Evolutionary conservation across 805 yeast genomes (phyloP), one percentile per base, ranked within the genome.

Genomic region (Saccharomycopsis fodiens): DNA sequence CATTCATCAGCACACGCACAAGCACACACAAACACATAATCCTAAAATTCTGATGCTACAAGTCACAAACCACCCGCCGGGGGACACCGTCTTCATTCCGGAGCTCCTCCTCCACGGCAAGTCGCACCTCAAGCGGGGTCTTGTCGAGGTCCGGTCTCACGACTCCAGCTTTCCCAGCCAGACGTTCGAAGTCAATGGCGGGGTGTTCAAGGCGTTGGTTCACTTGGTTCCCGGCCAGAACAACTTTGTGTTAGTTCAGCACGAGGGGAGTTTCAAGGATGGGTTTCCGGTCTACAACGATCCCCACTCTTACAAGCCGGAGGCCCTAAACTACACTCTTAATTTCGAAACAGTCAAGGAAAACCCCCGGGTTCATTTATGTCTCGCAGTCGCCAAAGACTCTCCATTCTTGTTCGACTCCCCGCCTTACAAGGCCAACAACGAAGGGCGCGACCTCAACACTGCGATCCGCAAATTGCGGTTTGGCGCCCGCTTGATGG

Each of bases 401-500:
- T 84, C 95, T 1, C 75, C 78, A 2, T 74, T 77, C 17, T 51
- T 60, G 1, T 89, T 76, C 58, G 97, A 89, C 55, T 74, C 85
- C 52, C 88, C 94, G 1, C 48, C 59, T 2, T 69, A 73, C 52
- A 72, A 68, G 43, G 51, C 56, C 4, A 53, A 59, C 19, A 60
- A 68, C 27, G 93, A 85, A 53, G 82, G 80, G 2, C 79, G 85
- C 50, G 76, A 70, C 12, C 54, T 89, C 19, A 79, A 79, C n/a
- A 59, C 79, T 3, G 96, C 96, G 1, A 65, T 84, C 16, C 69
- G 67, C 52, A 86, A 86, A 59, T 59, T 91, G 52, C 76, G 93
- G 55, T 76, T 87, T 50, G 96, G 85, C 3, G 95, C 84, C 3
- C 71, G 95, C 54, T 62, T 89, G 62, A 85, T 86, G 95, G 91